These are phyloP conservation scores for Meyerozyma guilliermondii DNA, from an alignment of 1,139 yeast genomes.

Conservation along the genomic window DNA sequence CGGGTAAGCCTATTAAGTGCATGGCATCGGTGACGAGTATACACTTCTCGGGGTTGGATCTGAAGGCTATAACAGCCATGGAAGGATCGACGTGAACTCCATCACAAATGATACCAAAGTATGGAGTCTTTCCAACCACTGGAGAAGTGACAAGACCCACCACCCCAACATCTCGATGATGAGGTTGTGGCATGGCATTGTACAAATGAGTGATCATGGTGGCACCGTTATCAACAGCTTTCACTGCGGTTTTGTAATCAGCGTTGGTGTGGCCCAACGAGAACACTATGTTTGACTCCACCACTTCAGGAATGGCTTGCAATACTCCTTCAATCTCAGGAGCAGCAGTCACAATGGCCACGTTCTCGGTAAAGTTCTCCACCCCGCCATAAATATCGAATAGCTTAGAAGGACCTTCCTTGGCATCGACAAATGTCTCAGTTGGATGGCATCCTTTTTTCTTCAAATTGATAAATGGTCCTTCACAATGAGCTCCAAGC, in stretches of 20 bases:
- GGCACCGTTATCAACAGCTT: constrained; percentile 51
- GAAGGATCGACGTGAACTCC: constrained; percentile 62
- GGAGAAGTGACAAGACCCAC: constrained; percentile 50
- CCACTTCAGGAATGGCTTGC: constrained; percentile 41
- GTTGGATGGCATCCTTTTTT: constrained; percentile 64
- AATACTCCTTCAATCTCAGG: constrained; percentile 57
- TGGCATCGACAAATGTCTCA: constrained; percentile 49
- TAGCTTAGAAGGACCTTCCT: constrained; percentile 32
- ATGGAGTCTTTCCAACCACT: constrained; percentile 32
- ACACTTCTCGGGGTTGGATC: constrained; percentile 50
- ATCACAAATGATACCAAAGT: constrained; percentile 56
- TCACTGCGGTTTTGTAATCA: constrained; percentile 42
- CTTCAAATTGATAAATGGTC: constrained; percentile 51
- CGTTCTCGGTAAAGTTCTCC: constrained; percentile 35
- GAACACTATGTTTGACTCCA: constrained; percentile 32
- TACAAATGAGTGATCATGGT: constrained; percentile 60
- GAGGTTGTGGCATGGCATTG: constrained; percentile 68
- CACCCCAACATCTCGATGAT: constrained; percentile 58
- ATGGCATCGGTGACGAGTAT: constrained; percentile 62
- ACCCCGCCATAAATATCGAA: constrained; percentile 43
- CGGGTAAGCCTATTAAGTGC: constrained; percentile 49
- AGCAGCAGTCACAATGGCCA: constrained; percentile 55
- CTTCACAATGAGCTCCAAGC: constrained; percentile 62
- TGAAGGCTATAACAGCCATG: constrained; percentile 50
- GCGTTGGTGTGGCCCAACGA: constrained; percentile 58